phyloP scores from a whole-genome alignment of 2,329 filamentous ascomycete species.

The Stachybotrys chlorohalonatus region DNA sequence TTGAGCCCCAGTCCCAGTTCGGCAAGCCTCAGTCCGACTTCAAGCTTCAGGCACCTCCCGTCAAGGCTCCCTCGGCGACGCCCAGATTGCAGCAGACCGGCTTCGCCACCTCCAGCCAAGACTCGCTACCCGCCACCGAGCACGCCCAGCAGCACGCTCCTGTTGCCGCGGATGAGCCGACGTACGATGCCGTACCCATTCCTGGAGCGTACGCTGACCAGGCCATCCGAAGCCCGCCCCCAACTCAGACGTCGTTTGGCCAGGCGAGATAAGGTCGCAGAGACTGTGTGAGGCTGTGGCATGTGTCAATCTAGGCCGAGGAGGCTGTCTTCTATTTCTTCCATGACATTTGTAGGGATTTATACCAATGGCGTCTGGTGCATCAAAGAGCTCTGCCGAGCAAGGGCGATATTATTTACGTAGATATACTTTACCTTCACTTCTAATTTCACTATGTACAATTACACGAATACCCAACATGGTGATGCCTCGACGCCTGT shows the following conservation, averaged over 20 bases:
- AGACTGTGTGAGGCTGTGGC: neutral
- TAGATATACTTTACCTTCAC: neutral
- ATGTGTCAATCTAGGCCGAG: neutral
- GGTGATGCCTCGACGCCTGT: too few relatives aligned
- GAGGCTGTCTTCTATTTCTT: neutral
- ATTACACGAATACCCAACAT: too few relatives aligned
- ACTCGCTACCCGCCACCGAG: conserved; percentile 21
- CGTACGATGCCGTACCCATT: conserved; percentile 80
- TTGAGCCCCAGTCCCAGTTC: conserved; percentile 56
- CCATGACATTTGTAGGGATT: neutral
- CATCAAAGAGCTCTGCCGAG: neutral
- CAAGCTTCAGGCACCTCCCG: conserved; percentile 77
- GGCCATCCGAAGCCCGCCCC: conserved; percentile 42
- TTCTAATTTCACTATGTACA: neutral
- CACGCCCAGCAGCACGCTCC: conserved; percentile 55
- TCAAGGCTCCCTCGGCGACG: conserved; percentile 67
- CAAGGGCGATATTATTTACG: neutral
- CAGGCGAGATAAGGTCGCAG: conserved; percentile 14
- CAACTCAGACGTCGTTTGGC: conserved; percentile 34
- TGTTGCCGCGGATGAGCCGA: conserved; percentile 69
- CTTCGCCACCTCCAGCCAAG: conserved; percentile 45
- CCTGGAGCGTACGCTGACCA: conserved; percentile 68
- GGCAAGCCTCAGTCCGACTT: conserved; percentile 53
- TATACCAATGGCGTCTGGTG: conserved; percentile 2
- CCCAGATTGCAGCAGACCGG: conserved; percentile 56